Conservation (phyloP, 78 protist species). For the slime mould (Dictyostelium discoideum) region dicty_2.7 NC_007089.4:5887501-5888000, state of each 20-base stretch:
- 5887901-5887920: too few relatives aligned
- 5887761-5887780: too few relatives aligned
- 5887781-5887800: too few relatives aligned
- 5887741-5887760: too few relatives aligned
- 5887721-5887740: background rate
- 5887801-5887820: too few relatives aligned
- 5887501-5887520: background rate
- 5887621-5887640: background rate
- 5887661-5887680: background rate
- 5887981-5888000: background rate
- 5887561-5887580: slow-evolving; percentile 42
- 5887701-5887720: background rate
- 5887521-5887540: background rate
- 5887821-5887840: background rate
- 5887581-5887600: background rate
- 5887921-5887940: background rate
- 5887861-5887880: too few relatives aligned
- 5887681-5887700: background rate
- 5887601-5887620: slow-evolving; percentile 12
- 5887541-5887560: slow-evolving; percentile 16
- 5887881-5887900: too few relatives aligned
- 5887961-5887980: background rate
- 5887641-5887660: background rate
- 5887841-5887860: too few relatives aligned
- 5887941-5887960: background rate